These are phyloP conservation scores for Thelephora ganbajun DNA, from an alignment of 768 basidiomycete genomes.

Conservation along the genomic window DNA sequence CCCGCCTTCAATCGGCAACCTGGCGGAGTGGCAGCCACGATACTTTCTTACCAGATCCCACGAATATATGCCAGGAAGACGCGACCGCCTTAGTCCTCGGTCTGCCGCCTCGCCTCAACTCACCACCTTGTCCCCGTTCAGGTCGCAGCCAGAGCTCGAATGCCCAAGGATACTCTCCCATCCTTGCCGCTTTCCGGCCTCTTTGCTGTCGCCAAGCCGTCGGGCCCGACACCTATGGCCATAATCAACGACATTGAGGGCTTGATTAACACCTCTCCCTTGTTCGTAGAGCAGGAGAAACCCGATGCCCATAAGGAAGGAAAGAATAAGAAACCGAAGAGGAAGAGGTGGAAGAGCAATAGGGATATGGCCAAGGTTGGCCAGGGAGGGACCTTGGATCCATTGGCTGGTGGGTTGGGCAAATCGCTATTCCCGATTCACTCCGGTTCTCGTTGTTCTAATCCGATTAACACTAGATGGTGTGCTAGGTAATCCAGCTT, in stretches of 20 bases:
- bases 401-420: conserved; percentile 72
- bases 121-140: background rate
- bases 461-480: background rate
- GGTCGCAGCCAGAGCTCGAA: conserved; percentile 14
- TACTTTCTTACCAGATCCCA: too few species aligned
- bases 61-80: background rate
- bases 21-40: background rate
- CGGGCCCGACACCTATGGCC: conserved; percentile 87
- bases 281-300: conserved; percentile 56
- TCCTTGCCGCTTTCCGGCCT: conserved; percentile 61
- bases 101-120: background rate
- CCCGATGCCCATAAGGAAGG: conserved; percentile 11
- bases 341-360: conserved; percentile 21
- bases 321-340: conserved; percentile 30
- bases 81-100: background rate
- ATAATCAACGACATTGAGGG: conserved; percentile 76
- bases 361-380: conserved; percentile 62
- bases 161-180: conserved; percentile 51
- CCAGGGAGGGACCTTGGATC: conserved; percentile 92
- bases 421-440: too few species aligned
- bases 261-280: conserved; percentile 57
- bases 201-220: conserved; percentile 84
- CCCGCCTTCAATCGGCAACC: background rate
- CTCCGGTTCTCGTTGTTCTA: background rate
- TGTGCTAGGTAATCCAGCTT: conserved; percentile 49